A percentile compares a stretch with the other conserved stretches of the same genome.
Evolutionary conservation across 768 basidiomycete genomes (phyloP).

Genomic region (Boletus reticuloceps): DNA sequence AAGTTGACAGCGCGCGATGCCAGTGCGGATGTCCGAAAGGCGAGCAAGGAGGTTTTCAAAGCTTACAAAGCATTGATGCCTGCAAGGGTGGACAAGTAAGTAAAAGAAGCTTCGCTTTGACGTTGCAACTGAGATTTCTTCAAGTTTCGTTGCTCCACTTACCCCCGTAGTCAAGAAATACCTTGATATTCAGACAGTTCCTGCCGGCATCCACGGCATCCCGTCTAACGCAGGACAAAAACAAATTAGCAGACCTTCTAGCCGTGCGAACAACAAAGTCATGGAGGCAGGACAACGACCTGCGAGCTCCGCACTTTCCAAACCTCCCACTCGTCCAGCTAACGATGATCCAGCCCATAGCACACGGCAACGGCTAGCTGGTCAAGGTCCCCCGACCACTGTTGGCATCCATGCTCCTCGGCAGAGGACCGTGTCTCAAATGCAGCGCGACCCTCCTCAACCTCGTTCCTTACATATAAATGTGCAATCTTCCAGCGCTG

Average conservation of each 20-base stretch:
- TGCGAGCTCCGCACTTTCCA: constrained; percentile 9
- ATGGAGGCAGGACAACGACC: constrained; percentile 8
- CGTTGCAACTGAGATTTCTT: constrained; percentile 5
- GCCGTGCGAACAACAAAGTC: constrained; percentile 17
- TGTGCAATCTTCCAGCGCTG: constrained; percentile 14
- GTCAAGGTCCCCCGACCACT: background rate
- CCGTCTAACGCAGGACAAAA: constrained; percentile 13
- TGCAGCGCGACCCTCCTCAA: constrained; percentile 13
- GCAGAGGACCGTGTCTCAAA: constrained; percentile 18
- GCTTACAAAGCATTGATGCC: constrained; percentile 74
- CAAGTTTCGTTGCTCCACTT: constrained; percentile 70
- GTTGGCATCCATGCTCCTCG: constrained; percentile 11
- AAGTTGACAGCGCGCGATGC: constrained; percentile 66
- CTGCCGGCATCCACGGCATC: background rate
- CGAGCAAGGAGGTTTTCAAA: constrained; percentile 69
- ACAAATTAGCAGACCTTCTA: constrained; percentile 23
- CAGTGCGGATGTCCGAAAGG: constrained; percentile 70
- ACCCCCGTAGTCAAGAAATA: constrained; percentile 78
- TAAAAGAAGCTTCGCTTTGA: constrained; percentile 3
- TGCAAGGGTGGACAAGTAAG: constrained; percentile 61
- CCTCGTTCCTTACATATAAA: constrained; percentile 15
- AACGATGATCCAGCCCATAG: background rate
- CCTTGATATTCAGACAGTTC: constrained; percentile 46
- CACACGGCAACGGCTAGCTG: constrained; percentile 8
- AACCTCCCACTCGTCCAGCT: constrained; percentile 8